Base-by-base conservation (phyloP, 1,284 basidiomycete species). In the Ganoderma lucidum region DNA sequence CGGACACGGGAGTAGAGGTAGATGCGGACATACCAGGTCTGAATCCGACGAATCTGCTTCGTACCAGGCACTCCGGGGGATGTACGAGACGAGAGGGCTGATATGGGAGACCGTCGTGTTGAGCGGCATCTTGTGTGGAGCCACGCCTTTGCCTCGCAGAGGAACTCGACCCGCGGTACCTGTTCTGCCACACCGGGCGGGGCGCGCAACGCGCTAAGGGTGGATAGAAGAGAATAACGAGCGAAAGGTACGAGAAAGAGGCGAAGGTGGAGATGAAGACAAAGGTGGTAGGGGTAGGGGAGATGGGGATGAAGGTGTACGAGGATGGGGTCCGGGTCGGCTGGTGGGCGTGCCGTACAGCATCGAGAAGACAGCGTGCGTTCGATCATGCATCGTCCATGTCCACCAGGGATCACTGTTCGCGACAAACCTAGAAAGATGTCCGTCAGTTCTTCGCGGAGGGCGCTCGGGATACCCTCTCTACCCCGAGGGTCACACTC, bases 61-160 rank as follows among this genome's bases (percentile, higher is more conserved):
- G 51, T 45, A 70, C 77, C 77, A 77, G 15, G 75, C 69, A 39
- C 62, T 69, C 15, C 71, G 68, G 9, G 77, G 77, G 28, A 75
- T 69, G 55, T 77, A 77, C 15, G 71, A 63, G 19, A 78, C 56
- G 66, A 73, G 67, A 4, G 77, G 77, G 68, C 77, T 78, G 63
- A 73, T 60, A 60, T 78, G 73, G 17, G 74, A 74, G 63, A 77
- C 74, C n/a, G 76, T 77, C 37, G 69, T 74, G 68, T 78, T 77
- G 48, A 62, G 58, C 67, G 67, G 69, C 75, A 75, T 76, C 51
- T n/a, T 42, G 37, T 42, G 1, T 35, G 17, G 30, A 35, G 53
- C 23, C 30, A 51, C 1, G 48, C 48, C 58, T 23, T 39, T 30
- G 62, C 39, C 63, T 53, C 61, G 48, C 67, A 56, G 37, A 48